phyloP scores from a whole-genome alignment of 148 eudicot species.

The Tetragonia tetragonoides region DNA sequence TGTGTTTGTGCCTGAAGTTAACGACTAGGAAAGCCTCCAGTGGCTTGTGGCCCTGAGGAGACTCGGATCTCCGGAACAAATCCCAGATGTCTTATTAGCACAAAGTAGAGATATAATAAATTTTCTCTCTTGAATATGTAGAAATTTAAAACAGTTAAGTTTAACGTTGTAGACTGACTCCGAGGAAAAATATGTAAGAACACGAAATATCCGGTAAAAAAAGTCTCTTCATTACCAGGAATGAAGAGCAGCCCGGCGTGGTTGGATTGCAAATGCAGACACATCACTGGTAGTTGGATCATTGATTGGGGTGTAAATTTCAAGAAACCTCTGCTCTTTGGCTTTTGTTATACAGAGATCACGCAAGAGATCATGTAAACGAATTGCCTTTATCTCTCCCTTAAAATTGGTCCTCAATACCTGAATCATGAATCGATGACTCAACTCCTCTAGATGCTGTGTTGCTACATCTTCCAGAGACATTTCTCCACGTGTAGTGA shows the following conservation, averaged over 20 bases:
- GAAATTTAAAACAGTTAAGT: too few species aligned
- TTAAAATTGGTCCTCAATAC: conserved; percentile 20
- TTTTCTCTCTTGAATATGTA: too few species aligned
- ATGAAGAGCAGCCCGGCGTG: conserved; percentile 21
- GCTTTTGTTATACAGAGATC: conserved; percentile 34
- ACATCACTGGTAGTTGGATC: not conserved
- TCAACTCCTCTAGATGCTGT: conserved; percentile 12
- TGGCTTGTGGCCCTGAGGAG: too few species aligned
- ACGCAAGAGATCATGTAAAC: conserved; percentile 30
- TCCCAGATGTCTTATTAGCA: too few species aligned
- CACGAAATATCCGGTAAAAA: too few species aligned
- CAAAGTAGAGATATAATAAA: too few species aligned
- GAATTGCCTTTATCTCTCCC: conserved; percentile 23
- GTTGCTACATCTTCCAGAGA: conserved; percentile 8
- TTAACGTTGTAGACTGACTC: too few species aligned
- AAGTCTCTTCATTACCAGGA: conserved; percentile 14
- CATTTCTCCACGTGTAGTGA: not conserved
- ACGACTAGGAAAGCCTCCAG: too few species aligned
- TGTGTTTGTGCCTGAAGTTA: too few species aligned
- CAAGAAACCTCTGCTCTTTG: conserved; percentile 29
- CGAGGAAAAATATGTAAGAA: too few species aligned
- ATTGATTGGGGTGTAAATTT: not conserved
- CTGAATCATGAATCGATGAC: conserved; percentile 31
- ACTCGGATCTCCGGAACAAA: too few species aligned
- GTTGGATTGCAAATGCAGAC: not conserved